phyloP scores from a whole-genome alignment of 1,139 yeast species.

The Suzukiozyma palmioleophila region DNA sequence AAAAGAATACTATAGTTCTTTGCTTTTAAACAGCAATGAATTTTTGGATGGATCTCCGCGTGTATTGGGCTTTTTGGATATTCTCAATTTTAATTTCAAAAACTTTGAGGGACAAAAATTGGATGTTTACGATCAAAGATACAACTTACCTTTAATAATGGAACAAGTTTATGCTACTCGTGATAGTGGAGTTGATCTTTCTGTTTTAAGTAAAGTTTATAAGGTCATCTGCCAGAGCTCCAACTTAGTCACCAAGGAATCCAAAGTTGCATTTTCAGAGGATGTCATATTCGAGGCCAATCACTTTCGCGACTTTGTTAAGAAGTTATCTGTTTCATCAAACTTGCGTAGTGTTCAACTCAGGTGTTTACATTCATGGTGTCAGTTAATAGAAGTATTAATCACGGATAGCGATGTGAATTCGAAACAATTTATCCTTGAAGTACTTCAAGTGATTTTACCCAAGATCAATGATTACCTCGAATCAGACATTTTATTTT shows the following conservation, averaged over 20 bases:
- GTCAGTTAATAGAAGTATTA: conserved; percentile 68
- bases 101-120: conserved; percentile 34
- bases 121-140: conserved; percentile 36
- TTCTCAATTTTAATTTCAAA: conserved; percentile 52
- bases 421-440: conserved; percentile 56
- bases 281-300: conserved; percentile 25
- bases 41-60: conserved; percentile 54
- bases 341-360: conserved; percentile 52
- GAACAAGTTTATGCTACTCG: conserved; percentile 18
- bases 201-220: conserved; percentile 20
- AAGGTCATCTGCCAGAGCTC: conserved; percentile 20
- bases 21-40: conserved; percentile 47
- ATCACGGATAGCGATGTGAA: conserved; percentile 50
- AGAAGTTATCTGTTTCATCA: conserved; percentile 40
- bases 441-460: conserved; percentile 67
- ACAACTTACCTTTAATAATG: conserved; percentile 25
- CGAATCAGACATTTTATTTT: conserved; percentile 59
- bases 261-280: conserved; percentile 20
- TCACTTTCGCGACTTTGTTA: conserved; percentile 30
- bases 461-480: conserved; percentile 77
- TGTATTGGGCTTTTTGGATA: conserved; percentile 64
- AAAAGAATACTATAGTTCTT: conserved; percentile 48
- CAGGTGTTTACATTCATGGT: conserved; percentile 75
- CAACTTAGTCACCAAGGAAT: conserved; percentile 17
- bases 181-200: conserved; percentile 15